Percentiles rank a stretch among this genome's conserved stretches.
These are phyloP conservation scores for Hygrophoropsis aurantiaca DNA, from an alignment of 768 basidiomycete species.

Conservation along the genomic window DNA sequence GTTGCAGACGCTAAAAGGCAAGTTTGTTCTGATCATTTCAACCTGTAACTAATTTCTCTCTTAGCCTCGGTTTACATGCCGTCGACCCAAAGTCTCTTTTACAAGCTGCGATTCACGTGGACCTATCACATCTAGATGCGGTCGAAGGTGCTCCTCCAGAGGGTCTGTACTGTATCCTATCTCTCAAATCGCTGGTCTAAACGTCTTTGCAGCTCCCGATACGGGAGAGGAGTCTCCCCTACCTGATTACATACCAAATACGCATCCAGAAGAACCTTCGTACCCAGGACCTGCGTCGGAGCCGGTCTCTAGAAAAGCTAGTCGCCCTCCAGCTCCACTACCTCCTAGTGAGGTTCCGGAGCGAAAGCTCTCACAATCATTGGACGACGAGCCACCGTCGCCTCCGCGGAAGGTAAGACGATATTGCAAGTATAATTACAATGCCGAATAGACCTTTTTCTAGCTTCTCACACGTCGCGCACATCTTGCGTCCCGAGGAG, in stretches of 20 bases:
- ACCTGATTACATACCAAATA: constrained; percentile 53
- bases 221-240: constrained; percentile 34
- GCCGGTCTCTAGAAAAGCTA: constrained; percentile 1
- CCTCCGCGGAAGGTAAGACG: constrained; percentile 32
- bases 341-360: constrained; percentile 19
- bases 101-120: constrained; percentile 44
- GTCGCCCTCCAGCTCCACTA: constrained; percentile 13
- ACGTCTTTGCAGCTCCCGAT: no score
- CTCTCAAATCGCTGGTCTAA: background rate
- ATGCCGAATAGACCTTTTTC: no score
- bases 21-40: constrained; percentile 9
- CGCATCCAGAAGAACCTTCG: constrained; percentile 51
- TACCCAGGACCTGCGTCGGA: constrained; percentile 18
- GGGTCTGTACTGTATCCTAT: constrained; percentile 11
- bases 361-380: background rate
- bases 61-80: constrained; percentile 44
- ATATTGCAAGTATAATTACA: no score
- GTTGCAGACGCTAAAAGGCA: constrained; percentile 52
- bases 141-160: constrained; percentile 14
- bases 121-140: constrained; percentile 31
- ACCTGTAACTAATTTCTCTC: background rate
- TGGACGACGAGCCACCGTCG: constrained; percentile 15
- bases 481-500: no score
- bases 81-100: constrained; percentile 47
- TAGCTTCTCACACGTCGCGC: no score